Percentiles rank a stretch among this genome's conserved stretches.
phyloP scores from a whole-genome alignment of 148 eudicot species.

The Cornus suecica region DNA sequence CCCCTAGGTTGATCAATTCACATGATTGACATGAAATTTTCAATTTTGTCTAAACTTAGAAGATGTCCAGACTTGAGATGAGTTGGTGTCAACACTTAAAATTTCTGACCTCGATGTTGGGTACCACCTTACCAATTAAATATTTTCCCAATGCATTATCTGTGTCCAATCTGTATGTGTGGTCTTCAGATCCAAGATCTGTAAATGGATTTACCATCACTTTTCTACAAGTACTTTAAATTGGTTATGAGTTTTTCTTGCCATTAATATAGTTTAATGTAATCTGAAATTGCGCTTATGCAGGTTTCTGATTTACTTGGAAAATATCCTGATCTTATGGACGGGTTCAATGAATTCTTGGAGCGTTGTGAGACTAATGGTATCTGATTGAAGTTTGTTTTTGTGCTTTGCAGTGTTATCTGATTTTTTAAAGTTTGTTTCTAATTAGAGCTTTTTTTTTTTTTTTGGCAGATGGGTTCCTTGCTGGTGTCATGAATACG shows the following conservation, averaged over 20 bases:
- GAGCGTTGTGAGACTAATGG: conserved; percentile 87
- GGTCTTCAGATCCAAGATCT: not conserved
- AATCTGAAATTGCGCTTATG: conserved; percentile 16
- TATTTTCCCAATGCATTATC: not conserved
- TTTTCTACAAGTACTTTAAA: not conserved
- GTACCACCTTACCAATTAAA: not conserved
- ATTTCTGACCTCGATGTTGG: not conserved
- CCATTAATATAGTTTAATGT: not conserved
- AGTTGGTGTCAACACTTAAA: not conserved
- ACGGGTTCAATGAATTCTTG: conserved; percentile 89
- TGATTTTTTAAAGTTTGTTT: not conserved
- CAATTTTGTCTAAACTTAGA: not conserved
- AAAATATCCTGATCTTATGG: conserved; percentile 90
- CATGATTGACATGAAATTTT: not conserved
- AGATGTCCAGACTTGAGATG: not conserved
- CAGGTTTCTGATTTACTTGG: conserved; percentile 94
- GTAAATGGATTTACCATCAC: not conserved
- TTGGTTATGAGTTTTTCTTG: not conserved
- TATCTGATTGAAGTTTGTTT: conserved; percentile 21
- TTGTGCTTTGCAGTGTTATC: conserved; percentile 19
- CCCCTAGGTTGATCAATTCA: not conserved
- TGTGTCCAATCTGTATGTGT: not conserved
- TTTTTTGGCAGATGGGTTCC: conserved; percentile 78
- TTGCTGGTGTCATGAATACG: conserved; percentile 85
- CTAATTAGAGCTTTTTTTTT: conserved; percentile 20